Base-by-base conservation (phyloP, 208 protist species). In the Wallacemonas sp. region DNA sequence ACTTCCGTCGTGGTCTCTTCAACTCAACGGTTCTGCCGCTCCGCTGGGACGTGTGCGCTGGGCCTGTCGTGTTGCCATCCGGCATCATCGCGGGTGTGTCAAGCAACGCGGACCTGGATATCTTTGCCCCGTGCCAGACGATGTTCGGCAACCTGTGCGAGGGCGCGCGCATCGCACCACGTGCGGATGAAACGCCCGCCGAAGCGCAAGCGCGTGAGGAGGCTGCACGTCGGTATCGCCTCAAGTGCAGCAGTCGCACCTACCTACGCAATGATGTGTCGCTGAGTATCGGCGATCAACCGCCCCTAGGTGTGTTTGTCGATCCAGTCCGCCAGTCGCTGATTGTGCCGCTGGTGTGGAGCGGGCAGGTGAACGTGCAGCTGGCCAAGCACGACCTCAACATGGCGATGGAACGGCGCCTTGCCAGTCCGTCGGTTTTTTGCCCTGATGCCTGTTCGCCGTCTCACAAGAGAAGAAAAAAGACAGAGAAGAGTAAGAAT, bases 1-100 rank as follows among this genome's bases (percentile, higher is more conserved):
- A 78, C 48, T 55, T 72, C 23, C 57, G 71, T 21, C 52, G 56
- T 8, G 65, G 69, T 27, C 55, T 49, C 33, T 75, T 75, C 52
- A 75, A 75, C 65, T 1, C 30, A 11, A 56, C 71, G 11, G 33
- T 56, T 33, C 21, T 76, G 2, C 32, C 57, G 27, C 36, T 30
- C 19, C 39, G 1, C 17, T 12, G 23, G 24, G 16, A n/a, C 14
- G 27, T 2, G 24, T 30, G 39, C 26, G 17, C 73, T 0, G 8
- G 16, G n/a, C 52, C 52, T 12, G 52, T 58, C 12, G 30, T 58
- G 14, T 29, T 58, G 11, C 52, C 52, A 4, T 58, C 30, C 12
- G 52, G 52, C 19, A 33, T 58, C 5, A 33, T 58, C 32, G 32
- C 33, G 29, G 52, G 52, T 24, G 26, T 39, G 16, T 12, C 30